Evolutionary conservation across 176 grass and related monocot species (phyloP).

Genomic region (Eragrostis nindensis): DNA sequence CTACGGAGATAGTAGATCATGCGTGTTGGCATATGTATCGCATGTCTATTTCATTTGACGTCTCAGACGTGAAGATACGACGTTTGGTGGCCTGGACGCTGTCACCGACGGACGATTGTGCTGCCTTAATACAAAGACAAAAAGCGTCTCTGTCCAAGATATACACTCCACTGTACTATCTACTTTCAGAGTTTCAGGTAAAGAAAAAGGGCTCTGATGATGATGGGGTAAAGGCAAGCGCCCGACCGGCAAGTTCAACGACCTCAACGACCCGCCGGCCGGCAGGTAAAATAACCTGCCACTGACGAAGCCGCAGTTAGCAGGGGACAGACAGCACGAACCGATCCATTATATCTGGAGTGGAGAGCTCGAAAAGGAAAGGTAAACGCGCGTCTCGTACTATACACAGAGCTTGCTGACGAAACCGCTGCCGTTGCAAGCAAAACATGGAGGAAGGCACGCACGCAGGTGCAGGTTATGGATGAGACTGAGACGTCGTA

Average conservation of each 20-base stretch:
- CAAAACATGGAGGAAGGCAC: not conserved
- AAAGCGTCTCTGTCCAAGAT: not conserved
- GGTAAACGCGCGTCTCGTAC: not conserved
- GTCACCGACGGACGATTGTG: conserved; percentile 7
- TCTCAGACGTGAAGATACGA: not conserved
- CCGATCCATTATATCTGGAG: not conserved
- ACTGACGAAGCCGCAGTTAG: too few species aligned
- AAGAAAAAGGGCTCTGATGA: not conserved
- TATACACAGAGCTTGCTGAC: not conserved
- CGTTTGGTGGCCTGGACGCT: conserved; percentile 31
- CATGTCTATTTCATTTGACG: not conserved
- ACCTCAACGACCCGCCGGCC: not conserved
- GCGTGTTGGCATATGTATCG: not conserved
- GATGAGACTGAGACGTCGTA: not conserved
- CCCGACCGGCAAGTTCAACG: conserved; percentile 18
- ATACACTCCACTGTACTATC: not conserved
- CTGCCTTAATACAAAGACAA: not conserved
- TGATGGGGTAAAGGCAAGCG: conserved; percentile 1
- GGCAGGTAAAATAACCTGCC: not conserved
- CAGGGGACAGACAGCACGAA: not conserved
- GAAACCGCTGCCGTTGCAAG: not conserved
- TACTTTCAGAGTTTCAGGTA: not conserved
- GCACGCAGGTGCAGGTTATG: too few species aligned
- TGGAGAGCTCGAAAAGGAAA: not conserved
- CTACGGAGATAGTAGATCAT: too few species aligned